A percentile compares a stretch with the other conserved stretches of the same genome.
Conservation (phyloP, 495 filamentous ascomycete species). For the Xylaria sp. region DNA sequence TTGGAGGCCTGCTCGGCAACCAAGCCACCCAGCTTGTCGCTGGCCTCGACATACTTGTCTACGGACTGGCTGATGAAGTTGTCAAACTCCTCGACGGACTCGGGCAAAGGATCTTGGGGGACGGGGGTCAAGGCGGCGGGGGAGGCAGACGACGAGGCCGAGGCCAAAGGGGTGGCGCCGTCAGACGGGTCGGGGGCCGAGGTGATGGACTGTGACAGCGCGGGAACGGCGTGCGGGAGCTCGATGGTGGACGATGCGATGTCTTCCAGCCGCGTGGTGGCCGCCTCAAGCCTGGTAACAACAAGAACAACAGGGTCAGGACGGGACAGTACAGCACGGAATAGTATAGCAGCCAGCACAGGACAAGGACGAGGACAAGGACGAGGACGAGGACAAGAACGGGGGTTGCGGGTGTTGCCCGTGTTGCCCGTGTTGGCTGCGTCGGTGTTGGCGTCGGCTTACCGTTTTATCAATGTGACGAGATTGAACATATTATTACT, state of each 20-base stretch:
- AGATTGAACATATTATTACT: conserved; percentile 91
- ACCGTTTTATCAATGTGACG: conserved; percentile 98
- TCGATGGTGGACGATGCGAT: conserved; percentile 79
- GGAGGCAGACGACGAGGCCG: conserved; percentile 43
- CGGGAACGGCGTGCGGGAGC: conserved; percentile 55
- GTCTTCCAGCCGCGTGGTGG: conserved; percentile 94
- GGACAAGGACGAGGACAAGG: too few species aligned
- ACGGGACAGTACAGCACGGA: too few species aligned
- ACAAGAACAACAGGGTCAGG: conserved; percentile 2
- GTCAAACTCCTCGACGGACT: conserved; percentile 85
- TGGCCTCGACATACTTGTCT: conserved; percentile 76
- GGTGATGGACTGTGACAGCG: conserved; percentile 45
- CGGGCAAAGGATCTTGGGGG: conserved; percentile 69
- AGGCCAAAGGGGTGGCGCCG: conserved; percentile 39
- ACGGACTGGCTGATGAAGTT: conserved; percentile 76
- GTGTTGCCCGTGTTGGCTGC: too few species aligned
- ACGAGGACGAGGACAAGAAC: too few species aligned
- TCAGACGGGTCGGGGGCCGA: conserved; percentile 39
- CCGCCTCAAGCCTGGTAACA: conserved; percentile 89
- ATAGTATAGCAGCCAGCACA: too few species aligned
- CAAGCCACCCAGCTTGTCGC: conserved; percentile 76
- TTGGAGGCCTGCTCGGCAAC: conserved; percentile 73
- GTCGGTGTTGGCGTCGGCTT: conserved; percentile 43
- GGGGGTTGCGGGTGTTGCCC: not conserved
- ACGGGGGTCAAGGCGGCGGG: conserved; percentile 45